These are phyloP conservation scores for Parastagonospora nodorum DNA, from an alignment of 2,329 filamentous ascomycete species.

Conservation along the genomic window DNA sequence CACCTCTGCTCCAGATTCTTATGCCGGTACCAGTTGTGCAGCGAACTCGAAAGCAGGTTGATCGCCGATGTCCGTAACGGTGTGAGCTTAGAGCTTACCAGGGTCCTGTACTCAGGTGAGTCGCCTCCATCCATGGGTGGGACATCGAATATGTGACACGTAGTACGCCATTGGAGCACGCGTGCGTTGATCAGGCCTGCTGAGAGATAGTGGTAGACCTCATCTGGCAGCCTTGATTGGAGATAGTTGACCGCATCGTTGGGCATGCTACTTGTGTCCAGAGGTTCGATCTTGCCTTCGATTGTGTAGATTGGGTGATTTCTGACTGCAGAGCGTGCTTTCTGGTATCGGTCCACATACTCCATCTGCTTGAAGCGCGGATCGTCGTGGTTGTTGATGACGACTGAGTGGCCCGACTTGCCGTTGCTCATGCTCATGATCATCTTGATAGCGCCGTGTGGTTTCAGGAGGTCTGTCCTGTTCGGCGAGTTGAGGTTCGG, in stretches of 20 bases:
- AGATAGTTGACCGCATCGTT: conserved; percentile 87
- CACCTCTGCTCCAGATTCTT: conserved; percentile 77
- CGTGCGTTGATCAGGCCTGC: conserved; percentile 79
- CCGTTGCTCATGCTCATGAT: conserved; percentile 62
- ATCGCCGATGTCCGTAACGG: conserved; percentile 77
- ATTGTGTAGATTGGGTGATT: conserved; percentile 83
- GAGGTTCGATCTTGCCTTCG: conserved; percentile 76
- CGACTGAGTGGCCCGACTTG: conserved; percentile 74
- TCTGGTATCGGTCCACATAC: conserved; percentile 86
- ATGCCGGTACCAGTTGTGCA: conserved; percentile 82
- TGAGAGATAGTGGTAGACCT: conserved; percentile 89
- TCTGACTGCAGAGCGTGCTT: conserved; percentile 81
- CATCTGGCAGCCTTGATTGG: conserved; percentile 85
- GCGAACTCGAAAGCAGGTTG: conserved; percentile 75
- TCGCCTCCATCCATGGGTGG: conserved; percentile 86
- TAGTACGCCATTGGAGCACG: conserved; percentile 80
- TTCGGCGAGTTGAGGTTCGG: conserved; percentile 71
- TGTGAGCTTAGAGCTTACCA: conserved; percentile 76
- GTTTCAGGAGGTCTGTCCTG: conserved; percentile 60
- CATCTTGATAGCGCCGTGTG: conserved; percentile 79
- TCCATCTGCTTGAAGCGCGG: conserved; percentile 70
- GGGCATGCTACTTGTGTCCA: conserved; percentile 75
- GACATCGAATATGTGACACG: conserved; percentile 75
- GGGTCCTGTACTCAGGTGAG: conserved; percentile 77
- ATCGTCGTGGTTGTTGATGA: conserved; percentile 79